Conservation (phyloP, 768 basidiomycete species). For the Lactarius evosmus region DNA sequence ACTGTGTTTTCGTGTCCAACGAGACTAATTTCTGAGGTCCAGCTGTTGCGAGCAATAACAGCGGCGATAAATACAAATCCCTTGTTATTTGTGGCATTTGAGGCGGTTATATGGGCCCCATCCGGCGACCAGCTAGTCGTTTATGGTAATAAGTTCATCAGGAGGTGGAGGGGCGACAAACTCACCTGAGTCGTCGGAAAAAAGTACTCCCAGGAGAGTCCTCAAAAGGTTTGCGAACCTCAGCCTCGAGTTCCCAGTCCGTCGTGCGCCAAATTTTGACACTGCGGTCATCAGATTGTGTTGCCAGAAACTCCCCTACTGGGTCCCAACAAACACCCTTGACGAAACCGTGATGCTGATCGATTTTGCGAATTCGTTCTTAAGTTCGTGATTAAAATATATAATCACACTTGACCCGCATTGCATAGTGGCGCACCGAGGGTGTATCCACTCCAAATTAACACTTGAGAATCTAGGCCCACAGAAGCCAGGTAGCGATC, state of each 20-base stretch:
- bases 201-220: slow-evolving; percentile 94
- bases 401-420: not conserved
- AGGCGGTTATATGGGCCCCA: slow-evolving; percentile 96
- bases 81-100: slow-evolving; percentile 94
- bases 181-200: slow-evolving; percentile 83
- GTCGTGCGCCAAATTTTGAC: slow-evolving; percentile 96
- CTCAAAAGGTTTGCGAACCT: slow-evolving; percentile 86
- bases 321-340: slow-evolving; percentile 99
- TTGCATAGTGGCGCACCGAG: slow-evolving; percentile 54
- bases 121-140: slow-evolving; percentile 90
- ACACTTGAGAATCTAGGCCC: slow-evolving; percentile 84
- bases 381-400: not conserved
- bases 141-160: not conserved
- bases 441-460: slow-evolving; percentile 92
- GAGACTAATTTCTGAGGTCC: slow-evolving; percentile 89
- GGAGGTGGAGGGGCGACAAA: not conserved
- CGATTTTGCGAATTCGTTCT: slow-evolving; percentile 84
- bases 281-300: slow-evolving; percentile 92
- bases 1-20: slow-evolving; percentile 98
- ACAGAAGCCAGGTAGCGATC: slow-evolving; percentile 93
- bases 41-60: slow-evolving; percentile 84
- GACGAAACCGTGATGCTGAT: slow-evolving; percentile 92
- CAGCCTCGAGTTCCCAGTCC: slow-evolving; percentile 85
- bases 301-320: slow-evolving; percentile 96
- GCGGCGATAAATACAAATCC: slow-evolving; percentile 98